phyloP scores from a whole-genome alignment of 2,329 filamentous ascomycete genomes.

The Alternaria ventricosa region DNA sequence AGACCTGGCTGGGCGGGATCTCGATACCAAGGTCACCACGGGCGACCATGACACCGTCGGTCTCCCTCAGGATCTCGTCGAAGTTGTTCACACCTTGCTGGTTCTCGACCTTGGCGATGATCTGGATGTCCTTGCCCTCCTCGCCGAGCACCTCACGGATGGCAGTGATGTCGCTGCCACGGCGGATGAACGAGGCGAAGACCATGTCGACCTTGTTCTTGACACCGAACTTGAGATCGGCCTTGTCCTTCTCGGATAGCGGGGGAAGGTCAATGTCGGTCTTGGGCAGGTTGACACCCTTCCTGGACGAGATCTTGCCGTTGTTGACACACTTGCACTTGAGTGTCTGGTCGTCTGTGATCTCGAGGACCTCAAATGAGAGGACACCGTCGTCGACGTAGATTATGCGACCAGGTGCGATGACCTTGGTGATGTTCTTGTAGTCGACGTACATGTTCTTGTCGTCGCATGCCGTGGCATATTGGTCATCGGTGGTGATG shows the following conservation, averaged over 20 bases:
- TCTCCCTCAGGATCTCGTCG: slow-evolving; percentile 92
- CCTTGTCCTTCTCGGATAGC: slow-evolving; percentile 97
- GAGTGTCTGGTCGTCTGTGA: slow-evolving; percentile 88
- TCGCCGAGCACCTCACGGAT: slow-evolving; percentile 91
- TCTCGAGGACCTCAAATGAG: slow-evolving; percentile 89
- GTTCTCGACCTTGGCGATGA: slow-evolving; percentile 99
- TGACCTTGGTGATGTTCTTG: slow-evolving; percentile 99
- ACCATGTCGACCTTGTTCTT: slow-evolving; percentile 99
- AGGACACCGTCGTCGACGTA: slow-evolving; percentile 99
- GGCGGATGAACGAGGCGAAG: slow-evolving; percentile 97
- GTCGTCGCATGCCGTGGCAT: slow-evolving; percentile 81
- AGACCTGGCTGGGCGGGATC: slow-evolving; percentile 97
- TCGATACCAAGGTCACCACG: slow-evolving; percentile 98
- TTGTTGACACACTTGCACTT: slow-evolving; percentile 92
- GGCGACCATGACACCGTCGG: slow-evolving; percentile 99
- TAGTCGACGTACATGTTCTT: slow-evolving; percentile 99
- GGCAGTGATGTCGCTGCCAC: slow-evolving; percentile 87
- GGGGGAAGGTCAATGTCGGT: slow-evolving; percentile 98
- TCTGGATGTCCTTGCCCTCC: slow-evolving; percentile 95
- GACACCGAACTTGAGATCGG: slow-evolving; percentile 91
- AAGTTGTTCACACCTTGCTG: slow-evolving; percentile 99
- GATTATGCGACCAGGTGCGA: slow-evolving; percentile 86
- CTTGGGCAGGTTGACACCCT: slow-evolving; percentile 98
- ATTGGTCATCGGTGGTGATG: slow-evolving; percentile 95
- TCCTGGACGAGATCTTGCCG: slow-evolving; percentile 97